A percentile compares a stretch with the other conserved stretches of the same genome.
Conservation (phyloP, 2,329 filamentous ascomycete species). For the Rutstroemia sp. region DNA sequence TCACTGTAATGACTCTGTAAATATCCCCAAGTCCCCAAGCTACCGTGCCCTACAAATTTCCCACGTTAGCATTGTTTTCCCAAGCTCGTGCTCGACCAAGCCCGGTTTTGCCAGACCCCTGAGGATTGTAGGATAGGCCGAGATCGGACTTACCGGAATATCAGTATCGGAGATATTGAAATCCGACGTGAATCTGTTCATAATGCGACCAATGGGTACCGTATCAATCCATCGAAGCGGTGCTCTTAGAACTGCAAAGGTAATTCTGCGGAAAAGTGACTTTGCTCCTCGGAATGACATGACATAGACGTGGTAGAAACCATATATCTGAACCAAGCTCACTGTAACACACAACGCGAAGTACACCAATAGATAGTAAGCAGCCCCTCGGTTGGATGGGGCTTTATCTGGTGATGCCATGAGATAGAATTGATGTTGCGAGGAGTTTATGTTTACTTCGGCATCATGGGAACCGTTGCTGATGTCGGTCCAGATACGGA, state of each 20-base stretch:
- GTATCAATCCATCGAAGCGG: conserved; percentile 72
- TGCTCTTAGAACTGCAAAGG: conserved; percentile 58
- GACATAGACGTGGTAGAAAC: conserved; percentile 54
- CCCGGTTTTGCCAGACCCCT: too few species aligned
- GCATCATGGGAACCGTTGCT: neutral
- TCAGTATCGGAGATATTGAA: conserved; percentile 35
- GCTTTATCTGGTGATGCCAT: neutral
- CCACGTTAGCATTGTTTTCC: too few species aligned
- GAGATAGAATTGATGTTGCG: neutral
- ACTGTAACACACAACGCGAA: conserved; percentile 1
- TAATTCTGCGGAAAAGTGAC: conserved; percentile 56
- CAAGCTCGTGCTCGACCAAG: too few species aligned
- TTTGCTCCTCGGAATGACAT: conserved; percentile 61
- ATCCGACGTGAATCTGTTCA: conserved; percentile 70
- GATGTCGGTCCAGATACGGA: conserved; percentile 6
- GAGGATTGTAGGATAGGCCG: too few species aligned
- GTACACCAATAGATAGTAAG: conserved; percentile 8
- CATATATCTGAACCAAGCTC: conserved; percentile 17
- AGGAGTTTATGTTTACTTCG: too few species aligned
- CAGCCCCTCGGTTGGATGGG: neutral
- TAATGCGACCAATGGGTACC: conserved; percentile 63
- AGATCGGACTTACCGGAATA: neutral
- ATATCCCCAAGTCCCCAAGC: neutral
- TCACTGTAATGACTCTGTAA: conserved; percentile 45
- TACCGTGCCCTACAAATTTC: neutral